These are phyloP conservation scores for Teunomyces funiuensis DNA, from an alignment of 805 yeast species.

Conservation along the genomic window DNA sequence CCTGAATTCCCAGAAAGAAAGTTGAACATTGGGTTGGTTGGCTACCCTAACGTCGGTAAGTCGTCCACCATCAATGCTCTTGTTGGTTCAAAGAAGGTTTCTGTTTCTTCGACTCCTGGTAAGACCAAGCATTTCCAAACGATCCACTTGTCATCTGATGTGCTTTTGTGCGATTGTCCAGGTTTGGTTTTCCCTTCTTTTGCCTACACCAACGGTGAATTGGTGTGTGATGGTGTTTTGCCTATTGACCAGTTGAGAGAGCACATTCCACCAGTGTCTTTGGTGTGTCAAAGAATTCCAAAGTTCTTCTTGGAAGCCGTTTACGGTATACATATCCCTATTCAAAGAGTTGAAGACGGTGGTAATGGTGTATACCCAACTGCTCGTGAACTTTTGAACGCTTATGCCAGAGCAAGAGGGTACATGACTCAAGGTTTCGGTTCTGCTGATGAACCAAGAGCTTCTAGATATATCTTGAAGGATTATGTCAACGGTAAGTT, in stretches of 20 bases:
- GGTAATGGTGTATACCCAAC: constrained; percentile 82
- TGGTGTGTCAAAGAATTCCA: constrained; percentile 87
- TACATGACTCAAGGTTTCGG: constrained; percentile 97
- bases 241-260: constrained; percentile 98
- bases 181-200: constrained; percentile 98
- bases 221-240: constrained; percentile 97
- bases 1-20: constrained; percentile 59
- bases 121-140: constrained; percentile 99
- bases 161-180: constrained; percentile 95
- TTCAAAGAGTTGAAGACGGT: constrained; percentile 76
- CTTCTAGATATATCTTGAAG: constrained; percentile 86
- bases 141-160: constrained; percentile 76
- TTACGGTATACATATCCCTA: constrained; percentile 87
- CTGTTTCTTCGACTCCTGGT: constrained; percentile 98
- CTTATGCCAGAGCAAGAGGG: constrained; percentile 96
- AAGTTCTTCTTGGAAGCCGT: constrained; percentile 84
- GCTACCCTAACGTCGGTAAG: constrained; percentile 93
- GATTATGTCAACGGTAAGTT: constrained; percentile 94
- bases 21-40: constrained; percentile 91
- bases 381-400: constrained; percentile 81
- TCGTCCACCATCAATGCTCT: constrained; percentile 98
- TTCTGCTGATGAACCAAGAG: constrained; percentile 93
- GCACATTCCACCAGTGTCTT: constrained; percentile 80
- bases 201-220: constrained; percentile 93
- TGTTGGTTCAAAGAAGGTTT: constrained; percentile 95